Evolutionary conservation across 2,329 filamentous ascomycete species (phyloP), one percentile per base, ranked within the genome.

Genomic region (Emmonsiellopsis sp.): DNA sequence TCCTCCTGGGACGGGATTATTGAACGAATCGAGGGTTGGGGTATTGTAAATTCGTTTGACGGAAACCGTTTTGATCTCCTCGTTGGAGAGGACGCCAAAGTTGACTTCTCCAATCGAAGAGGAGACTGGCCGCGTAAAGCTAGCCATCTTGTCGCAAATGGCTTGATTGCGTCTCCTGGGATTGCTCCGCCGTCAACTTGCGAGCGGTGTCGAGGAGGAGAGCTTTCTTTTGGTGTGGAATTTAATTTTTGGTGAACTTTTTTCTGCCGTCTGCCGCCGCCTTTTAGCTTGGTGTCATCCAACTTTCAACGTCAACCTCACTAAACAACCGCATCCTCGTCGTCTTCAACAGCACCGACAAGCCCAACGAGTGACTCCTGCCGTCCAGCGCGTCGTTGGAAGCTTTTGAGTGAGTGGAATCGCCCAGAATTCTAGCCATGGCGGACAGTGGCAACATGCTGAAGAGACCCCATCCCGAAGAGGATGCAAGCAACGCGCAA

Each of bases 1-100:
- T 68, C 93, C 93, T 55, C 90, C 90, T 11, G 90, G 87, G 8
- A 94, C 81, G 7, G 92, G 91, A 63, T 95, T 91, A 60, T 94
- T 79, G 54, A 96, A 82, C 55, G 83, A 89, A 72, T 97, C 93
- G 70, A 97, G 93, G n/a, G 93, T 95, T 61, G 82, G 88, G 50
- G 90, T 86, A 74, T 94, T 95, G 66, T 94, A 87, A 63, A 98
- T 95, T 71, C 85, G 84, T 76, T 93, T 93, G 61, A 96, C 93
- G 7, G 93, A 98, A 63, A 97, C 83, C 57, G 84, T 81, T 68
- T 85, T 84, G 67, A 98, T 90, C 70, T 98, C 92, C 56, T 85
- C 78, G 50, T 84, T 79, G 16, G 87, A 83, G 61, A 97, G 82
- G 66, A 94, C 89, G 45, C 83, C 85, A 71, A 98, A 98, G 68